Evolutionary conservation across 2,329 filamentous ascomycete species (phyloP).

Genomic region (Botrytis tulipae): DNA sequence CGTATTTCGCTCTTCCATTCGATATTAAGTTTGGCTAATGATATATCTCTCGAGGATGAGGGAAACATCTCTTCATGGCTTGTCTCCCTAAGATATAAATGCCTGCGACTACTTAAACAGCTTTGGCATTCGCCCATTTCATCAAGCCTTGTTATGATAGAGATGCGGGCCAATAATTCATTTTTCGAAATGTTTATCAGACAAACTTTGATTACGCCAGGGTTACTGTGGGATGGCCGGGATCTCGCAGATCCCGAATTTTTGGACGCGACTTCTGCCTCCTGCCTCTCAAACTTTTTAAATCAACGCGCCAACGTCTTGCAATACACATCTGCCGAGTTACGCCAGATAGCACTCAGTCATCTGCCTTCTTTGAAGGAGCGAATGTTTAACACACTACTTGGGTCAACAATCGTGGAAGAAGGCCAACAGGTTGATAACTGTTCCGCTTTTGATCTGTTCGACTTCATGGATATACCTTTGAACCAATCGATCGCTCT

Average conservation of each 20-base stretch:
- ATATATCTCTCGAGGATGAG: constrained; percentile 60
- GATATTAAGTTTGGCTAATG: constrained; percentile 68
- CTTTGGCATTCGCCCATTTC: constrained; percentile 85
- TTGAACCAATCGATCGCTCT: constrained; percentile 47
- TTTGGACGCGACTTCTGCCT: constrained; percentile 49
- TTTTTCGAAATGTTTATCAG: constrained; percentile 73
- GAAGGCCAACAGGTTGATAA: constrained; percentile 64
- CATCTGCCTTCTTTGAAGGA: constrained; percentile 69
- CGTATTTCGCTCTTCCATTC: constrained; percentile 80
- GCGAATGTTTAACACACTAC: constrained; percentile 68
- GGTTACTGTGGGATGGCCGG: constrained; percentile 71
- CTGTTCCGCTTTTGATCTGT: constrained; percentile 83
- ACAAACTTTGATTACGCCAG: constrained; percentile 67
- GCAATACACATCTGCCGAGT: constrained; percentile 82
- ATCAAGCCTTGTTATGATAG: constrained; percentile 68
- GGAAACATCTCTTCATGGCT: constrained; percentile 63
- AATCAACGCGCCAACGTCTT: constrained; percentile 72
- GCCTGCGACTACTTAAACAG: constrained; percentile 71
- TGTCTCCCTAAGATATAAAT: constrained; percentile 64
- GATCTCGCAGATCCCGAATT: constrained; percentile 63
- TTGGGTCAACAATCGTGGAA: constrained; percentile 69
- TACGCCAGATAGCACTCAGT: constrained; percentile 72
- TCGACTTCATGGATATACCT: constrained; percentile 79
- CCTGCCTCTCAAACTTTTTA: constrained; percentile 61
- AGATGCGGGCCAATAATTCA: constrained; percentile 77